Evolutionary conservation across 2,329 filamentous ascomycete genomes (phyloP).

Genomic region (Microcyclospora tardicrescens): DNA sequence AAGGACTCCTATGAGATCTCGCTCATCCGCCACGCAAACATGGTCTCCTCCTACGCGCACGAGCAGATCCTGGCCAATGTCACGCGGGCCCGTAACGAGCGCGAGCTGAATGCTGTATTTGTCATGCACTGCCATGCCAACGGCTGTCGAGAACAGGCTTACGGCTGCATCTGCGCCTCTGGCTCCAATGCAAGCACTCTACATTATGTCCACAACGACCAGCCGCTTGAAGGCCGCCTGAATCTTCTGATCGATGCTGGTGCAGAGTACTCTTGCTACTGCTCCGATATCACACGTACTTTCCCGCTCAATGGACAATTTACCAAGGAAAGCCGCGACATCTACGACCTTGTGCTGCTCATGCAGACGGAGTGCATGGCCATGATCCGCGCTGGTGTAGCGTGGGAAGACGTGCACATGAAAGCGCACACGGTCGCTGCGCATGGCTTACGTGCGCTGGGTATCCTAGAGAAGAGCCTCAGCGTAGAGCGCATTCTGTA

Average conservation of each 20-base stretch:
- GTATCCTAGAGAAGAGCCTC: conserved; percentile 44
- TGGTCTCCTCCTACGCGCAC: conserved; percentile 67
- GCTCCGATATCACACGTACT: conserved; percentile 60
- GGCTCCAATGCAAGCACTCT: conserved; percentile 72
- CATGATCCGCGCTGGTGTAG: conserved; percentile 57
- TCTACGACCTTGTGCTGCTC: conserved; percentile 52
- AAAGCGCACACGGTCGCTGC: conserved; percentile 73
- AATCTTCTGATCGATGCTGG: conserved; percentile 79
- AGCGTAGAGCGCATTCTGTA: conserved; percentile 31
- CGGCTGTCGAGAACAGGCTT: conserved; percentile 71
- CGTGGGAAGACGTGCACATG: conserved; percentile 72
- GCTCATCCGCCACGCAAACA: conserved; percentile 69
- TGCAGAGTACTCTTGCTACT: conserved; percentile 39
- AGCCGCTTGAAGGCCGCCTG: conserved; percentile 55
- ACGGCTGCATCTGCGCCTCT: conserved; percentile 71
- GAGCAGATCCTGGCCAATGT: conserved; percentile 54
- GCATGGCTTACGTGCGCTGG: conserved; percentile 60
- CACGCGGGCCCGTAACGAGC: conserved; percentile 57
- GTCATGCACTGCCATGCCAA: conserved; percentile 61
- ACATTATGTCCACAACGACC: conserved; percentile 74
- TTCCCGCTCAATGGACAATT: conserved; percentile 69
- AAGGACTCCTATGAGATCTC: conserved; percentile 78
- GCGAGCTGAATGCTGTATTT: conserved; percentile 71
- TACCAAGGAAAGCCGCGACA: conserved; percentile 51
- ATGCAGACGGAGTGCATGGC: conserved; percentile 76